Evolutionary conservation across 225 moss, liverwort and hornwort species (phyloP).

Genomic region (Pseudisothecium myosuroides): DNA sequence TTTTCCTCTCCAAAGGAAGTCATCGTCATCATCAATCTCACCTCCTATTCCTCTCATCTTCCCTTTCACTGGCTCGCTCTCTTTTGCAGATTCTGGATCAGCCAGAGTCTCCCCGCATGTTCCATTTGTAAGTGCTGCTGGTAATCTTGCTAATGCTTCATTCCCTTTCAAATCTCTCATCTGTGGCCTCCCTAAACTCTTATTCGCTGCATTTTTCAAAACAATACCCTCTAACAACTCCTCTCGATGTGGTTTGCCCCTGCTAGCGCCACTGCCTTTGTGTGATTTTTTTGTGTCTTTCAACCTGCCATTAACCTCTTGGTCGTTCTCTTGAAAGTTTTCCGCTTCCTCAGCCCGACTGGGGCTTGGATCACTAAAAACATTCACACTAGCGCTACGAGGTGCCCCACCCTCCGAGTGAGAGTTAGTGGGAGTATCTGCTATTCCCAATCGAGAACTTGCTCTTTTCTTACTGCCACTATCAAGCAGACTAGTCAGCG

Average conservation of each 20-base stretch:
- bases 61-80: slow-evolving; percentile 4
- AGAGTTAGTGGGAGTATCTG: slow-evolving; percentile 10
- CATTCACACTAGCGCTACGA: slow-evolving; percentile 11
- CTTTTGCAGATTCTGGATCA: neutral
- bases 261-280: neutral
- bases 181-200: slow-evolving; percentile 1
- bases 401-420: slow-evolving; percentile 10
- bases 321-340: neutral
- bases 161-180: slow-evolving; percentile 9
- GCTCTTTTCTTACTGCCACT: slow-evolving; percentile 9
- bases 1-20: slow-evolving; percentile 19
- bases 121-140: neutral
- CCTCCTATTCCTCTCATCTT: neutral
- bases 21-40: slow-evolving; percentile 8
- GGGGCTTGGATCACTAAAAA: slow-evolving; percentile 4
- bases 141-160: neutral
- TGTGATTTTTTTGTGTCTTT: slow-evolving; percentile 12
- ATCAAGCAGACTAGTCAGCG: slow-evolving; percentile 4
- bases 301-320: slow-evolving; percentile 21
- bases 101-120: neutral
- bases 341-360: slow-evolving; percentile 17
- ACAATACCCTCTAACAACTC: slow-evolving; percentile 16
- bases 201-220: slow-evolving; percentile 7
- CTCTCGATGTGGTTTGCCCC: slow-evolving; percentile 7
- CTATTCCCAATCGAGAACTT: slow-evolving; percentile 11